A percentile compares a stretch with the other conserved stretches of the same genome.
Conservation (phyloP, 1,139 yeast genomes). For the Diutina scorzettiae region DNA sequence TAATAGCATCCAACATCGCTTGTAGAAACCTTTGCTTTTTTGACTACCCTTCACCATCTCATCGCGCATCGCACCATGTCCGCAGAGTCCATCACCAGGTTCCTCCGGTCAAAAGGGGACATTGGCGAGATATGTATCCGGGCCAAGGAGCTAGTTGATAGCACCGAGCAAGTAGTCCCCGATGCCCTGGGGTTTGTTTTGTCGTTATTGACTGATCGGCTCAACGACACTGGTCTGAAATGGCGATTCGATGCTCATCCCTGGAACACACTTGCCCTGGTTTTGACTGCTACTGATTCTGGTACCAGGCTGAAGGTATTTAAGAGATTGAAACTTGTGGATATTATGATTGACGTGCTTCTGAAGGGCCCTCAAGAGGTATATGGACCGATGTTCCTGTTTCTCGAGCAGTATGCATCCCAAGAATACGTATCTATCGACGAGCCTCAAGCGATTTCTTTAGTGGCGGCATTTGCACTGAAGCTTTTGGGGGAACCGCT, state of each 20-base stretch:
- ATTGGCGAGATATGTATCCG: conserved; percentile 7
- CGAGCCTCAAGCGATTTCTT: conserved; percentile 15
- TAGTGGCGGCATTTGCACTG: conserved; percentile 12
- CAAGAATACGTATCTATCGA: conserved; percentile 24
- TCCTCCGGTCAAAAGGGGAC: conserved; percentile 34
- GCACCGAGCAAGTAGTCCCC: conserved; percentile 32
- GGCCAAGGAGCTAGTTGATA: conserved; percentile 22
- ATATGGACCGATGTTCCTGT: conserved; percentile 11
- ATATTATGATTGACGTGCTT: conserved; percentile 15
- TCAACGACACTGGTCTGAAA: conserved; percentile 29
- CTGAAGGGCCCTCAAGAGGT: conserved; percentile 16
- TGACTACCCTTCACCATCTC: background rate
- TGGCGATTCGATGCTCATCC: conserved; percentile 30
- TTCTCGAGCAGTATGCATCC: conserved; percentile 12
- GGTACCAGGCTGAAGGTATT: conserved; percentile 16
- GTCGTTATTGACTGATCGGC: conserved; percentile 56
- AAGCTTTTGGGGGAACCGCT: conserved; percentile 5
- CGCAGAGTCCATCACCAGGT: conserved; percentile 54
- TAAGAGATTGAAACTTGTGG: conserved; percentile 17
- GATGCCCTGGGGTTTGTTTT: conserved; percentile 45
- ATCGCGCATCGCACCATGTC: conserved; percentile 10
- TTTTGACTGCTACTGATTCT: conserved; percentile 25
- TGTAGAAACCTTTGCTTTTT: background rate
- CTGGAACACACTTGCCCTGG: conserved; percentile 32
- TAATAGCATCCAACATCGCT: background rate